Evolutionary conservation across 2,329 filamentous ascomycete species (phyloP).

Genomic region (Ophiostoma sp.): DNA sequence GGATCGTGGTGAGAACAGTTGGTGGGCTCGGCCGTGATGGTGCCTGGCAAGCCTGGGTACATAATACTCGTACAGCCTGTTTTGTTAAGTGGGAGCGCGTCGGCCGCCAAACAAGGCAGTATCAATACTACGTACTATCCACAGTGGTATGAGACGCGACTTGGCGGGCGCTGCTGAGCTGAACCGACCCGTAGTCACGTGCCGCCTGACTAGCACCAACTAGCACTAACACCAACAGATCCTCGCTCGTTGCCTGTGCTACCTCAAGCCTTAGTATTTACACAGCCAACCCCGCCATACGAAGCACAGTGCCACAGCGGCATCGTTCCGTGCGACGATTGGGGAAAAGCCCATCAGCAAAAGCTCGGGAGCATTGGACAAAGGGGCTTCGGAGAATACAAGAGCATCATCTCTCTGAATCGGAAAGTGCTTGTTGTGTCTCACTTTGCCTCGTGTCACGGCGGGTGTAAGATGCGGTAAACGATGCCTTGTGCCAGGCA

Average conservation of each 20-base stretch:
- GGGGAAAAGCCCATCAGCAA: no score
- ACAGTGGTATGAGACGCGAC: slow-evolving; percentile 15
- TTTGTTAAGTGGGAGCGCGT: not conserved
- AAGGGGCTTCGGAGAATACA: not conserved
- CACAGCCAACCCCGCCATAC: slow-evolving; percentile 4
- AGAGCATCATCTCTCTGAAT: no score
- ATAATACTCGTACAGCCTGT: not conserved
- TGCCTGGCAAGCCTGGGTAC: not conserved
- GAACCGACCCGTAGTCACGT: slow-evolving; percentile 21
- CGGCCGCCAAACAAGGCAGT: slow-evolving; percentile 13
- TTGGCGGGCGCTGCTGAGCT: not conserved
- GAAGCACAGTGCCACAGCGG: not conserved
- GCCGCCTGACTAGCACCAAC: not conserved
- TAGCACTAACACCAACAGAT: not conserved
- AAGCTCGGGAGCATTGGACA: not conserved
- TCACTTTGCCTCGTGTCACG: not conserved
- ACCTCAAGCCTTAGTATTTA: not conserved
- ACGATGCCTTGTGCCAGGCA: no score
- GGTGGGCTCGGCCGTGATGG: not conserved
- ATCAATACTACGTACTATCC: not conserved
- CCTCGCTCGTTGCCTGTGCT: not conserved
- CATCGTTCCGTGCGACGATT: not conserved
- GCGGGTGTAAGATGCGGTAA: no score
- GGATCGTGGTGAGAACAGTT: not conserved
- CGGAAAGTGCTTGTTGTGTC: not conserved